Evolutionary conservation across 768 basidiomycete species (phyloP).

Genomic region (Pisolithus albus): DNA sequence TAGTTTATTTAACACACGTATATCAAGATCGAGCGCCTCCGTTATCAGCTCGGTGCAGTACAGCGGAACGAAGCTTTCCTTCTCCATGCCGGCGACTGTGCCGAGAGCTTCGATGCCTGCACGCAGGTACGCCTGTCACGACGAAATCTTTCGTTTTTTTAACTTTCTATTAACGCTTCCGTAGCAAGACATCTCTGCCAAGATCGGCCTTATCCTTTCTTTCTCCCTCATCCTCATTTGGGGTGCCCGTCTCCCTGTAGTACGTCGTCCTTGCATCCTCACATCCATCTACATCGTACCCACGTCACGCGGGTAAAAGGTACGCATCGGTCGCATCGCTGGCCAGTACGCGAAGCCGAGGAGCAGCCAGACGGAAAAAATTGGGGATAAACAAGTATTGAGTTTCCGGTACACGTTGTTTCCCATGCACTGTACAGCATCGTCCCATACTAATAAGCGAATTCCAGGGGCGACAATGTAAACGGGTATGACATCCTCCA

Average conservation of each 20-base stretch:
- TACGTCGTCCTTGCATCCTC: slow-evolving; percentile 31
- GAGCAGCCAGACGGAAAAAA: slow-evolving; percentile 72
- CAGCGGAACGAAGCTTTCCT: slow-evolving; percentile 88
- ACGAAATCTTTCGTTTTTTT: slow-evolving; percentile 10
- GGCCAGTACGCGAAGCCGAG: slow-evolving; percentile 96
- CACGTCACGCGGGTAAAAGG: slow-evolving; percentile 31
- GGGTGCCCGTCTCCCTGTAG: slow-evolving; percentile 91
- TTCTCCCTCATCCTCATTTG: slow-evolving; percentile 94
- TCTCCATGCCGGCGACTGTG: slow-evolving; percentile 96
- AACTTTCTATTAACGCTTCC: slow-evolving; percentile 1
- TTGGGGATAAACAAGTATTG: slow-evolving; percentile 68
- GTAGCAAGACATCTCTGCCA: slow-evolving; percentile 80
- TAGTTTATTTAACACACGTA: slow-evolving; percentile 12
- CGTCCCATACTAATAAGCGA: not conserved
- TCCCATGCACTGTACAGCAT: not conserved
- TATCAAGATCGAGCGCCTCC: slow-evolving; percentile 69
- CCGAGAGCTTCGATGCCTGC: slow-evolving; percentile 91
- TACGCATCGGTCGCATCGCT: slow-evolving; percentile 86
- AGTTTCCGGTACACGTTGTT: slow-evolving; percentile 70
- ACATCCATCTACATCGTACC: not conserved
- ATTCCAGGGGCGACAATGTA: slow-evolving; percentile 84
- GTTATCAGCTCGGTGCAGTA: slow-evolving; percentile 72
- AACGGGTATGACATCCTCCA: slow-evolving; percentile 56
- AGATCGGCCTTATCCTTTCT: slow-evolving; percentile 86
- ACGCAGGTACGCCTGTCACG: slow-evolving; percentile 55